phyloP scores from a whole-genome alignment of 768 basidiomycete species.

The Daedalea quercina region DNA sequence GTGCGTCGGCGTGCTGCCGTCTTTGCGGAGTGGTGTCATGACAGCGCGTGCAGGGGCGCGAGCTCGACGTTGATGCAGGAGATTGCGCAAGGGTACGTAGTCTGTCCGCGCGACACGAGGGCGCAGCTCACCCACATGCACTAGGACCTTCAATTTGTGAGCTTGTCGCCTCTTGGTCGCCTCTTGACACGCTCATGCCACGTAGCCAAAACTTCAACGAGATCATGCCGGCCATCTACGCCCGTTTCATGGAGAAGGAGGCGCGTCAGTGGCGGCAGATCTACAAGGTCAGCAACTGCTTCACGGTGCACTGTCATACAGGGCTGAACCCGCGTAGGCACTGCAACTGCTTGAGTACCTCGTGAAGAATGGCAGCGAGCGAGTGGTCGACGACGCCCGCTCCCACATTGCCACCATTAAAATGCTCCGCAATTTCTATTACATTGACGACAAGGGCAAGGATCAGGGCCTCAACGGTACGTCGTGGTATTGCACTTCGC shows the following conservation, averaged over 20 bases:
- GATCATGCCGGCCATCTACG: slow-evolving; percentile 96
- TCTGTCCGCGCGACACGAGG: slow-evolving; percentile 1
- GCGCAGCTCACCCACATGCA: not conserved
- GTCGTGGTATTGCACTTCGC: slow-evolving; percentile 3
- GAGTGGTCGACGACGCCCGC: slow-evolving; percentile 95
- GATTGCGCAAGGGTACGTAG: slow-evolving; percentile 87
- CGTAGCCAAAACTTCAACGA: slow-evolving; percentile 95
- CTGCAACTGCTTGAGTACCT: slow-evolving; percentile 93
- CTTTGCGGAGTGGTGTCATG: not conserved
- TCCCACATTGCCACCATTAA: slow-evolving; percentile 93
- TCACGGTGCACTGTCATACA: not conserved
- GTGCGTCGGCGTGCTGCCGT: slow-evolving; percentile 32
- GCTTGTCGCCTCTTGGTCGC: slow-evolving; percentile 21
- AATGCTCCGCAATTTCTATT: slow-evolving; percentile 97
- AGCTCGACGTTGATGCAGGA: slow-evolving; percentile 98
- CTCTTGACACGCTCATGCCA: not conserved
- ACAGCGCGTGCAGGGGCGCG: slow-evolving; percentile 66
- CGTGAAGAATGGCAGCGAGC: slow-evolving; percentile 94
- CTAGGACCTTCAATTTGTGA: slow-evolving; percentile 97
- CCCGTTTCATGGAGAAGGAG: slow-evolving; percentile 96
- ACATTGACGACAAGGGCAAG: slow-evolving; percentile 97
- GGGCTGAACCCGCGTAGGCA: slow-evolving; percentile 42
- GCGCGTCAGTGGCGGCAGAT: slow-evolving; percentile 98
- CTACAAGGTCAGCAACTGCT: slow-evolving; percentile 65
- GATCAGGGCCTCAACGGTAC: slow-evolving; percentile 97